Percentiles rank a stretch among this genome's conserved stretches.
Evolutionary conservation across 106 monocot species (phyloP).

Genomic region (Acorus calamus): DNA sequence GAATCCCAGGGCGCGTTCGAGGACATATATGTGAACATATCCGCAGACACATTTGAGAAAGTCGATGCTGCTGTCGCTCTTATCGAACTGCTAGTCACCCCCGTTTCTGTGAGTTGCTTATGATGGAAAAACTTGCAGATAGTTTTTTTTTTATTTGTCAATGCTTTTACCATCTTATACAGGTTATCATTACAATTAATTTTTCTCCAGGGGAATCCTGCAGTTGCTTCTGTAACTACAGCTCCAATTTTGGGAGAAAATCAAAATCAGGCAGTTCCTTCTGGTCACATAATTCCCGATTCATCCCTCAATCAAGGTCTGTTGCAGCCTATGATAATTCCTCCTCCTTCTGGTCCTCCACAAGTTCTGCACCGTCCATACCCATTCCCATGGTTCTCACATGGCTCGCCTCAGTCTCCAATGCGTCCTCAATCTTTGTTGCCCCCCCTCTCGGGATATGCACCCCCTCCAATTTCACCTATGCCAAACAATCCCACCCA

Average conservation of each 20-base stretch:
- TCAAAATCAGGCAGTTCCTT: background rate
- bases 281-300: conserved; percentile 8
- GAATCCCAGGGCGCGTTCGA: conserved; percentile 51
- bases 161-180: too few species aligned
- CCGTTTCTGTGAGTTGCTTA: conserved; percentile 47
- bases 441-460: conserved; percentile 14
- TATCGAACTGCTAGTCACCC: conserved; percentile 67
- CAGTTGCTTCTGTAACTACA: conserved; percentile 16
- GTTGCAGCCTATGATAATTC: conserved; percentile 11
- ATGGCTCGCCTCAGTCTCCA: conserved; percentile 11
- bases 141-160: too few species aligned
- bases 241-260: conserved; percentile 8
- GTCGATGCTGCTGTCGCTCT: conserved; percentile 83
- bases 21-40: conserved; percentile 59
- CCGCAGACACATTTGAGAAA: conserved; percentile 86
- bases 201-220: conserved; percentile 28
- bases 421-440: conserved; percentile 12
- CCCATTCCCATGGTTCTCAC: conserved; percentile 31
- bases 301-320: conserved; percentile 10
- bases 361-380: conserved; percentile 25
- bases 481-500: conserved; percentile 20
- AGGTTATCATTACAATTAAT: background rate
- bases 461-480: background rate
- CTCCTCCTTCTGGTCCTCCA: conserved; percentile 15
- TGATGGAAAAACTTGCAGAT: too few species aligned